phyloP scores from a whole-genome alignment of 352 stramenopile genomes.

The Globisporangium uncinulatum region DNA sequence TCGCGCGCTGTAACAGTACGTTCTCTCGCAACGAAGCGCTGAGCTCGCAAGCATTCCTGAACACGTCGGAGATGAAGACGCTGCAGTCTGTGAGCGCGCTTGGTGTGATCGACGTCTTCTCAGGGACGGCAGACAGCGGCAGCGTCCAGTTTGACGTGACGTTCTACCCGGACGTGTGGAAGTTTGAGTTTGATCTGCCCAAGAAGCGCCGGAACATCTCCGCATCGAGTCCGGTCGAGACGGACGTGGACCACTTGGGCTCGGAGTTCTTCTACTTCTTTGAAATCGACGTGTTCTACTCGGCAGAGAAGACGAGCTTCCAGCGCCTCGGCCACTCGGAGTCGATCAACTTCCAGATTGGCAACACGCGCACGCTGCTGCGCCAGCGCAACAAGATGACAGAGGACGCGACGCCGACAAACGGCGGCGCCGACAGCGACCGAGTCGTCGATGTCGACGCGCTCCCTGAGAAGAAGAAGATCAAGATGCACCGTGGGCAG shows the following conservation, averaged over 20 bases:
- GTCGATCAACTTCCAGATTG: conserved; percentile 84
- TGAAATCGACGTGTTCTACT: conserved; percentile 81
- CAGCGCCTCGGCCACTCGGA: conserved; percentile 57
- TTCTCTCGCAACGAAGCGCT: conserved; percentile 65
- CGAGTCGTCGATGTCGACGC: conserved; percentile 37
- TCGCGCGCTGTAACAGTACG: conserved; percentile 81
- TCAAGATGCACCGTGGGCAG: conserved; percentile 46
- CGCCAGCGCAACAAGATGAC: conserved; percentile 79
- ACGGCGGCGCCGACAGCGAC: conserved; percentile 30
- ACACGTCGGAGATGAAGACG: conserved; percentile 53
- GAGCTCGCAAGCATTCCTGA: conserved; percentile 43
- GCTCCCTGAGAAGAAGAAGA: conserved; percentile 79
- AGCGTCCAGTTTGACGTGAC: conserved; percentile 74
- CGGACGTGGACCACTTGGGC: conserved; percentile 32
- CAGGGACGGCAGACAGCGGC: conserved; percentile 21
- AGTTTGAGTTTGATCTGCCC: conserved; percentile 85
- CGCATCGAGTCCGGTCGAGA: conserved; percentile 15
- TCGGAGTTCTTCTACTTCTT: conserved; percentile 85
- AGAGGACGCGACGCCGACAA: conserved; percentile 29
- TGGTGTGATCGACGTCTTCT: conserved; percentile 56
- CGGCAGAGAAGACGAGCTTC: conserved; percentile 47
- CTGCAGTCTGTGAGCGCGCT: conserved; percentile 65
- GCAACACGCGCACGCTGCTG: conserved; percentile 78
- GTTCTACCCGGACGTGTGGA: conserved; percentile 87
- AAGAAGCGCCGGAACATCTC: conserved; percentile 80